These are phyloP conservation scores for Candida khao-thaluensis DNA, from an alignment of 805 yeast species.

Conservation along the genomic window DNA sequence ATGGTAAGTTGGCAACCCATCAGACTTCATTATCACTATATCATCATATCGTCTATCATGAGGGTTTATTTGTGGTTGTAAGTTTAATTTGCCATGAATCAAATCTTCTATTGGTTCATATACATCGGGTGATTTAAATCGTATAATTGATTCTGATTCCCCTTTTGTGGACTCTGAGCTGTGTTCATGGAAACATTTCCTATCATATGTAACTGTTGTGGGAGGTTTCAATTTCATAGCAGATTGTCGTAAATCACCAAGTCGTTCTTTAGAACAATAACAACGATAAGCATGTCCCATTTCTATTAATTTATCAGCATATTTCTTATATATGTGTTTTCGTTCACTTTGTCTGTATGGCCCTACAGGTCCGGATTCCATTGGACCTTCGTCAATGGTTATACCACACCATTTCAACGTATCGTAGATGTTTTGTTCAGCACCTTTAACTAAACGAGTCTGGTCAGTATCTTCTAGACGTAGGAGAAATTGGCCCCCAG, in stretches of 20 bases:
- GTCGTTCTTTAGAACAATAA: slow-evolving; percentile 77
- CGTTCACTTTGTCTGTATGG: slow-evolving; percentile 89
- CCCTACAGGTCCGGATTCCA: slow-evolving; percentile 48
- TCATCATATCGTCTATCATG: slow-evolving; percentile 82
- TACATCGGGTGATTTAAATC: slow-evolving; percentile 72
- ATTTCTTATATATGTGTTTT: slow-evolving; percentile 57
- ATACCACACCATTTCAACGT: slow-evolving; percentile 78
- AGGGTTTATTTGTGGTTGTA: slow-evolving; percentile 76
- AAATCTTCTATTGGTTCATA: slow-evolving; percentile 72
- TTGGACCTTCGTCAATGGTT: slow-evolving; percentile 79
- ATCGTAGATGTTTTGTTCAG: slow-evolving; percentile 77
- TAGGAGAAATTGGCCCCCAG: slow-evolving; percentile 77
- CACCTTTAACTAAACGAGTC: slow-evolving; percentile 71
- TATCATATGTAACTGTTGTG: slow-evolving; percentile 87
- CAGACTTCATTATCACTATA: slow-evolving; percentile 86
- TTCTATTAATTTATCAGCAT: slow-evolving; percentile 56
- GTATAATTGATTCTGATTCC: slow-evolving; percentile 42
- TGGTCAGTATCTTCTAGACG: slow-evolving; percentile 94
- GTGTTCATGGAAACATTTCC: slow-evolving; percentile 58
- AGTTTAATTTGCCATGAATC: slow-evolving; percentile 71
- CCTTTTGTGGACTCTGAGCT: not conserved
- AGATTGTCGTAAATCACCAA: slow-evolving; percentile 63
- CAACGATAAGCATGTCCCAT: slow-evolving; percentile 82
- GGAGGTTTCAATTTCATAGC: slow-evolving; percentile 81
- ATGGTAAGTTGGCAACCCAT: slow-evolving; percentile 93